phyloP scores from a whole-genome alignment of 225 moss, liverwort and hornwort species.

The Bryum argenteum region DNA sequence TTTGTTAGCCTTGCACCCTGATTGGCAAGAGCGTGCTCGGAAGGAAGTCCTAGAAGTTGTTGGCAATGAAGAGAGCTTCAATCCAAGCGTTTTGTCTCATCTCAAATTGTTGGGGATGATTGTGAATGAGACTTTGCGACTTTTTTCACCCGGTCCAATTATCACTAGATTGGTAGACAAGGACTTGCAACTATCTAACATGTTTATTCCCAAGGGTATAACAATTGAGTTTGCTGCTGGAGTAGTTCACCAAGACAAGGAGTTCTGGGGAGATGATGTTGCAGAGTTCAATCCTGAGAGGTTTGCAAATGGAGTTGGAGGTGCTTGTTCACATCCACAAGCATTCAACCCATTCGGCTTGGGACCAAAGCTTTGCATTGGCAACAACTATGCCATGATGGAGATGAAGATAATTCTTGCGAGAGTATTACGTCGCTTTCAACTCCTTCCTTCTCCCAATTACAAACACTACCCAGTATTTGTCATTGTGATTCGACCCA shows the following conservation, averaged over 20 bases:
- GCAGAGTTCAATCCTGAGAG: conserved; percentile 27
- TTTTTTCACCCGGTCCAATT: conserved; percentile 26
- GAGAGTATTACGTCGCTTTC: conserved; percentile 30
- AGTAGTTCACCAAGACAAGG: conserved; percentile 29
- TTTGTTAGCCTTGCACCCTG: conserved; percentile 49
- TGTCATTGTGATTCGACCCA: conserved; percentile 28
- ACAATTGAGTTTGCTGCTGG: conserved; percentile 31
- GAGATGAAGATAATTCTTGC: conserved; percentile 31
- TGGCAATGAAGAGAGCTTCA: conserved; percentile 26
- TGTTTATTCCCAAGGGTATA: conserved; percentile 36
- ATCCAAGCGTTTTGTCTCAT: conserved; percentile 24
- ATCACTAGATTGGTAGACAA: conserved; percentile 22
- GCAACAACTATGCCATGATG: conserved; percentile 29
- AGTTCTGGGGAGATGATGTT: conserved; percentile 34
- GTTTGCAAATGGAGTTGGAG: conserved; percentile 29
- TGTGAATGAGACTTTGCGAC: conserved; percentile 38
- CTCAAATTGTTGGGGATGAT: conserved; percentile 52
- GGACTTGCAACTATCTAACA: conserved; percentile 27
- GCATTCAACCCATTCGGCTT: conserved; percentile 36
- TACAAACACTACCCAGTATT: conserved; percentile 25
- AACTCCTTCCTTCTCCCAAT: conserved; percentile 34
- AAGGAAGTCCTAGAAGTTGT: conserved; percentile 39
- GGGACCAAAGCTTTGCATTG: conserved; percentile 36
- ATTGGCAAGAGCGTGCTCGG: conserved; percentile 55
- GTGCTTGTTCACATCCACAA: conserved; percentile 29